Conservation (phyloP, 169 alveolate genomes). For the Cryptosporidium canis region DNA sequence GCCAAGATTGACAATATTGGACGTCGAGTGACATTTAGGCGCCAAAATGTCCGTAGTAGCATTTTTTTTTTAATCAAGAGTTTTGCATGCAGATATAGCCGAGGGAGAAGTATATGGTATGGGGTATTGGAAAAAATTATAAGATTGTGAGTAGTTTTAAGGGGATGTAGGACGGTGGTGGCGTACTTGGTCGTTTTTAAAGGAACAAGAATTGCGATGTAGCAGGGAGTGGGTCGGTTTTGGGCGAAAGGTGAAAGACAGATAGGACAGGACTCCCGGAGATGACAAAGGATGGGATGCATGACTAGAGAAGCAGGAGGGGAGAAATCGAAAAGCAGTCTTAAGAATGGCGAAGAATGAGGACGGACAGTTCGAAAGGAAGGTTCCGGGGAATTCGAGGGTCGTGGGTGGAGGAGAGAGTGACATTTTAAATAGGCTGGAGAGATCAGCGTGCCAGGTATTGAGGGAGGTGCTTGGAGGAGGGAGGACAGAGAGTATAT, state of each 20-base stretch:
- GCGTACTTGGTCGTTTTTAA: too few species aligned
- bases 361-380: neutral
- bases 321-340: neutral
- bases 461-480: neutral
- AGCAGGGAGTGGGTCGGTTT: neutral
- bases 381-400: neutral
- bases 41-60: constrained; percentile 23
- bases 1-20: constrained; percentile 36
- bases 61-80: neutral
- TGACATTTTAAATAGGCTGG: neutral
- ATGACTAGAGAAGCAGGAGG: neutral
- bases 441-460: neutral
- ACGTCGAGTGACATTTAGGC: constrained; percentile 71
- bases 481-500: neutral
- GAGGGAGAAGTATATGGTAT: neutral
- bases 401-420: neutral
- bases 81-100: constrained; percentile 13
- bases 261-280: neutral
- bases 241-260: neutral
- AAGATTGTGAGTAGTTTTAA: neutral
- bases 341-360: neutral
- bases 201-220: too few species aligned
- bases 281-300: neutral
- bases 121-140: neutral
- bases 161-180: neutral